These are phyloP conservation scores for Xerocomus potaroensis DNA, from an alignment of 768 basidiomycete species.

Conservation along the genomic window DNA sequence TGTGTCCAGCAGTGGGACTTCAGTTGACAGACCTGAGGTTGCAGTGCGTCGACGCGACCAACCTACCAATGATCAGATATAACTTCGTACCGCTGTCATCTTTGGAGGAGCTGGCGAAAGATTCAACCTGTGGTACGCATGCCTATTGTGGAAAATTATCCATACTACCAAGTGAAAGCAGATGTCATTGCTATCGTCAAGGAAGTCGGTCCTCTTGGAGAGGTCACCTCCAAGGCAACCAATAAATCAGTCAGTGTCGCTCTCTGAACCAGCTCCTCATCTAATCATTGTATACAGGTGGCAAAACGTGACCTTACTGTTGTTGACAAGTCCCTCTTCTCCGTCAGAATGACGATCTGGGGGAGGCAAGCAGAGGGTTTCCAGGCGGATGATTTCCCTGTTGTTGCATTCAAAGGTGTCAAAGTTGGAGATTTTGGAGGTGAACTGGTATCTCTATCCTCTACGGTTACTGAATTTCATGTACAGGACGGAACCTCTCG, in stretches of 20 bases:
- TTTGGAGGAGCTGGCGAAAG: conserved; percentile 65
- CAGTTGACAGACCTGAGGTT: conserved; percentile 5
- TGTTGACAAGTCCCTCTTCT: conserved; percentile 77
- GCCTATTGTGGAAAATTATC: not conserved
- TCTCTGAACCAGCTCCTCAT: not conserved
- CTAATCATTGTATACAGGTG: conserved; percentile 43
- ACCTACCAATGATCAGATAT: conserved; percentile 81
- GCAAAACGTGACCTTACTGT: conserved; percentile 86
- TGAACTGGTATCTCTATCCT: conserved; percentile 21
- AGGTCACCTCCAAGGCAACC: conserved; percentile 73
- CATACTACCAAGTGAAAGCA: conserved; percentile 25
- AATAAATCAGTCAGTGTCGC: conserved; percentile 45
- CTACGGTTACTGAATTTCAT: conserved; percentile 7
- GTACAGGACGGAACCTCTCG: conserved; percentile 73
- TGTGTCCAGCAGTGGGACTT: not conserved
- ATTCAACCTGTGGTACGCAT: conserved; percentile 72
- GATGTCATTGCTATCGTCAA: conserved; percentile 89
- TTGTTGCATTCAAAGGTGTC: conserved; percentile 92
- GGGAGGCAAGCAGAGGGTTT: conserved; percentile 91
- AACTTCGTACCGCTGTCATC: conserved; percentile 66
- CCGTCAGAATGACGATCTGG: conserved; percentile 89
- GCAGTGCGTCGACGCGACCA: conserved; percentile 74
- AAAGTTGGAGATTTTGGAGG: conserved; percentile 92
- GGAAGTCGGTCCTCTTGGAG: conserved; percentile 61
- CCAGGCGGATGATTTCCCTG: conserved; percentile 51